Conservation (phyloP, 1,139 yeast genomes). For the Debaryomyces singareniensis region DNA sequence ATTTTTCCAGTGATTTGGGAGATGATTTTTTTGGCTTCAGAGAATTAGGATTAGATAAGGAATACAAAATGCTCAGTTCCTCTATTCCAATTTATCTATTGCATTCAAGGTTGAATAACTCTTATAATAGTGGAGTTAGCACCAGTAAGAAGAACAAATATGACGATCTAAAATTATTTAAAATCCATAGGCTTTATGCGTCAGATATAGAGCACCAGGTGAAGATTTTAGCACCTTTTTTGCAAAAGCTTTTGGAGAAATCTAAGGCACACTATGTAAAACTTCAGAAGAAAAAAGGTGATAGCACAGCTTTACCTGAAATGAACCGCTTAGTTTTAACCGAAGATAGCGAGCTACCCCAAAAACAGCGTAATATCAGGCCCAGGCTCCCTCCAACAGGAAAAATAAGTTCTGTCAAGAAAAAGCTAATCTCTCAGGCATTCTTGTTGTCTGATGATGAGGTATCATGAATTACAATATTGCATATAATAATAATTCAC, state of each 20-base stretch:
- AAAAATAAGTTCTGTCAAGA: conserved; percentile 67
- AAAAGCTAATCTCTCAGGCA: conserved; percentile 48
- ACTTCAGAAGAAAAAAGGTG: conserved; percentile 49
- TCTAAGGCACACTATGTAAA: conserved; percentile 44
- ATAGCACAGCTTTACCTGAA: conserved; percentile 38
- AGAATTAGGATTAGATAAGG: conserved; percentile 89
- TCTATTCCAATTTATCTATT: conserved; percentile 86
- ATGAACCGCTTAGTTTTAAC: conserved; percentile 40
- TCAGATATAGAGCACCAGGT: conserved; percentile 49
- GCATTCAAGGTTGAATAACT: conserved; percentile 67
- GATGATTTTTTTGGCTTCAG: conserved; percentile 96
- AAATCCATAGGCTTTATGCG: conserved; percentile 43
- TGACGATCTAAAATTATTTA: conserved; percentile 55
- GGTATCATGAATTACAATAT: too few relatives aligned
- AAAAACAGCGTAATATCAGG: conserved; percentile 70
- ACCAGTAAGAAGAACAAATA: conserved; percentile 47
- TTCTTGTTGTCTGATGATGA: conserved; percentile 35
- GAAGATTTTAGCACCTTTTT: conserved; percentile 55
- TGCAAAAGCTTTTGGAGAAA: conserved; percentile 44
- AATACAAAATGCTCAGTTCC: conserved; percentile 78
- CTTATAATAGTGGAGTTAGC: conserved; percentile 35
- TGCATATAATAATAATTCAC: conserved; percentile 2
- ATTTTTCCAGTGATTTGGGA: conserved; percentile 86
- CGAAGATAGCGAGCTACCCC: conserved; percentile 80
- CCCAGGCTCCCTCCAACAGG: conserved; percentile 94